These are phyloP conservation scores for Linanthus parryae DNA, from an alignment of 148 eudicot genomes.

Conservation along the genomic window DNA sequence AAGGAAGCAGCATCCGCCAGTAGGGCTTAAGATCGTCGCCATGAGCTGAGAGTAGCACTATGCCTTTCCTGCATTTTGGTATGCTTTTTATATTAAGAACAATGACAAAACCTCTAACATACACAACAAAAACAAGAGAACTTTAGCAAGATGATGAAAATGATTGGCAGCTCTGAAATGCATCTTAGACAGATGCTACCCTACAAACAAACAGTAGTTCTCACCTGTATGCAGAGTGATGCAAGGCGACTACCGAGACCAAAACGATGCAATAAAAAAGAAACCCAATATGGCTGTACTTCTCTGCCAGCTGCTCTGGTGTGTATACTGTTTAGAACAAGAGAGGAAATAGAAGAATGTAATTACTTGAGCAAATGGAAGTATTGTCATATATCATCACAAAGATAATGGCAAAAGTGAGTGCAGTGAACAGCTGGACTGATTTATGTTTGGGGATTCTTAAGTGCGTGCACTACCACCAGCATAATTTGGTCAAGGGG, in stretches of 20 bases:
- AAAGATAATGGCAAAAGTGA: too few species aligned
- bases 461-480: too few species aligned
- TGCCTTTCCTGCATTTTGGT: conserved; percentile 71
- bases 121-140: too few species aligned
- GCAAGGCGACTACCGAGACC: conserved; percentile 57
- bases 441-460: too few species aligned
- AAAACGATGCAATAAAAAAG: conserved; percentile 75
- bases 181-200: too few species aligned
- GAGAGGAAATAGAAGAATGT: neutral
- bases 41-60: conserved; percentile 45
- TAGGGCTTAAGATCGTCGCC: conserved; percentile 57
- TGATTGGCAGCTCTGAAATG: too few species aligned
- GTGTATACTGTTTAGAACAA: conserved; percentile 63
- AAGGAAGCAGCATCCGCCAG: conserved; percentile 88
- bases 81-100: neutral
- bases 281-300: conserved; percentile 76
- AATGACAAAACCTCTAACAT: neutral
- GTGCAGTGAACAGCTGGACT: too few species aligned
- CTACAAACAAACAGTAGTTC: conserved; percentile 7
- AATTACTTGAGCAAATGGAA: neutral
- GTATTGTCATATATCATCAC: too few species aligned
- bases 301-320: conserved; percentile 87
- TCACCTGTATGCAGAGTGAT: conserved; percentile 88
- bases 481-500: too few species aligned
- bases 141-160: too few species aligned